A percentile compares a stretch with the other conserved stretches of the same genome.
Evolutionary conservation across 768 basidiomycete genomes (phyloP).

Genomic region (Suillus discolor): DNA sequence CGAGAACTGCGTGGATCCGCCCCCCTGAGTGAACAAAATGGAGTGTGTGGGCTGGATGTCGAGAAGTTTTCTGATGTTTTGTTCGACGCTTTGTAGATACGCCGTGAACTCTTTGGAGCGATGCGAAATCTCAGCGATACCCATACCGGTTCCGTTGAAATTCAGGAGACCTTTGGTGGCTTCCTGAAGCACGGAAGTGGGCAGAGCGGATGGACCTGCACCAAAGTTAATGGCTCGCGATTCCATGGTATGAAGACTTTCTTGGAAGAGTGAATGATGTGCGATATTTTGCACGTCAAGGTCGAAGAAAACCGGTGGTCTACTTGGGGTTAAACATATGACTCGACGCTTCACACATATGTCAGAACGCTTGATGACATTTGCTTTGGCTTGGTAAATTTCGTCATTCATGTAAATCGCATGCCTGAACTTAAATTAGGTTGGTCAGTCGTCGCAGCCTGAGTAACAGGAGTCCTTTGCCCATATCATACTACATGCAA

Average conservation of each 20-base stretch:
- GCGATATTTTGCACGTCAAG: neutral
- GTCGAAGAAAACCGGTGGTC: neutral
- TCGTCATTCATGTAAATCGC: no score
- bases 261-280: neutral
- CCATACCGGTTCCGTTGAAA: constrained; percentile 89
- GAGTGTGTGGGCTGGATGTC: constrained; percentile 80
- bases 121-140: constrained; percentile 95
- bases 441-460: neutral
- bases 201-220: constrained; percentile 92
- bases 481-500: neutral
- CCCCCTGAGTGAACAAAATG: constrained; percentile 93
- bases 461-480: neutral
- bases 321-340: neutral
- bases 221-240: constrained; percentile 84
- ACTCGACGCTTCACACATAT: neutral
- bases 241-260: constrained; percentile 19
- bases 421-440: neutral
- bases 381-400: no score
- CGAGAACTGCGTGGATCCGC: constrained; percentile 90
- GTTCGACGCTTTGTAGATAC: constrained; percentile 63
- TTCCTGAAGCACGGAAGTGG: constrained; percentile 81
- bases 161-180: constrained; percentile 87
- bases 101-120: constrained; percentile 86
- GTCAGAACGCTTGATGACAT: neutral
- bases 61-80: constrained; percentile 74